Percentiles rank a stretch among this genome's conserved stretches.
Evolutionary conservation across 331 rosid species (phyloP).

Genomic region (Pyrus hybrid): DNA sequence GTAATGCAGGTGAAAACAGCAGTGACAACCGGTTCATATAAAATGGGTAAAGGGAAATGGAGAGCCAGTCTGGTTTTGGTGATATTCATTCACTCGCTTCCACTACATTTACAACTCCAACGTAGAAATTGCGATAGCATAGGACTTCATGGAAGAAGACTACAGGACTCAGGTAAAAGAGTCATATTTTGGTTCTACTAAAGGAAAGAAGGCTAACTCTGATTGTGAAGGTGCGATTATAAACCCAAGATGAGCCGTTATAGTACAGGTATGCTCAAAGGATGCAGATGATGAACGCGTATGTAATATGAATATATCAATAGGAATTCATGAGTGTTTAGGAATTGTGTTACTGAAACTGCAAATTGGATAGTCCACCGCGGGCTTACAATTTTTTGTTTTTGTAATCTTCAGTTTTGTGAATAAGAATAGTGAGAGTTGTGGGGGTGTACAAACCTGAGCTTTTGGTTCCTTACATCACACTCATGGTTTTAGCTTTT

Average conservation of each 20-base stretch:
- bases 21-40: slow-evolving; percentile 30
- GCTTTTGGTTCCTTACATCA: slow-evolving; percentile 23
- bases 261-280: slow-evolving; percentile 10
- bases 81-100: not conserved
- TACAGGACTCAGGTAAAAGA: slow-evolving; percentile 2
- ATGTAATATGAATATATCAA: slow-evolving; percentile 25
- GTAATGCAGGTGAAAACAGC: slow-evolving; percentile 68
- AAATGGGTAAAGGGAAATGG: slow-evolving; percentile 5
- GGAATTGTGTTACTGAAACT: slow-evolving; percentile 18
- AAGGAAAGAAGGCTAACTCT: slow-evolving; percentile 14
- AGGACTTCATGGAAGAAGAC: not conserved
- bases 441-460: slow-evolving; percentile 41
- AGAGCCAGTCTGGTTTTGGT: slow-evolving; percentile 4
- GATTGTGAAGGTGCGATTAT: slow-evolving; percentile 16
- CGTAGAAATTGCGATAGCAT: slow-evolving; percentile 2
- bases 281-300: slow-evolving; percentile 9
- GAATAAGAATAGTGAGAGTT: slow-evolving; percentile 24
- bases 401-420: slow-evolving; percentile 13
- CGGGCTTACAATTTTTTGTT: slow-evolving; percentile 26
- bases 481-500: slow-evolving; percentile 3
- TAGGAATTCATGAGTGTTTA: slow-evolving; percentile 21
- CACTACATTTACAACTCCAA: slow-evolving; percentile 11
- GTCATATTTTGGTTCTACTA: slow-evolving; percentile 13
- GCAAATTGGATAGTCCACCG: slow-evolving; percentile 14
- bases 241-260: not conserved